A percentile compares a stretch with the other conserved stretches of the same genome.
Evolutionary conservation across 1,284 basidiomycete genomes (phyloP).

Genomic region (Microbotryum lychnidis-dioicae): DNA sequence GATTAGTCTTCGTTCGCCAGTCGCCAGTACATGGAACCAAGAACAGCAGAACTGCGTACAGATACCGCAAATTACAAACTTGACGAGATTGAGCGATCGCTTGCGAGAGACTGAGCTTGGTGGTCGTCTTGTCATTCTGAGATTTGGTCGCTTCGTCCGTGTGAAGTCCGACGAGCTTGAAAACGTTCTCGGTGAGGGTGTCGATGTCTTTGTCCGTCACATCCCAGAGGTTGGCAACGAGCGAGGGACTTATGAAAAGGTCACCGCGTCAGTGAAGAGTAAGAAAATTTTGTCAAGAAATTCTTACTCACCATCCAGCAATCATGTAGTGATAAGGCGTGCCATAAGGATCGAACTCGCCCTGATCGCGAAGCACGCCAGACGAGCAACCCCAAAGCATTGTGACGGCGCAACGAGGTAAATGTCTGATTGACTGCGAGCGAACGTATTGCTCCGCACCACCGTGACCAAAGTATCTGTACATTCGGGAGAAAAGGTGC

Average conservation of each 20-base stretch:
- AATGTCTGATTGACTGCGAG: constrained; percentile 69
- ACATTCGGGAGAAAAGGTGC: constrained; percentile 8
- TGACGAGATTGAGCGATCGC: constrained; percentile 73
- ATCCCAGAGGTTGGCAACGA: constrained; percentile 95
- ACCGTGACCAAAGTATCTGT: constrained; percentile 91
- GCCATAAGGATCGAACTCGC: constrained; percentile 83
- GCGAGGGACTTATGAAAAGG: constrained; percentile 58
- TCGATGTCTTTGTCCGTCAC: constrained; percentile 97
- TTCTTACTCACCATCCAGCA: constrained; percentile 72
- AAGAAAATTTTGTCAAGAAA: not conserved
- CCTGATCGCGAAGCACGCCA: constrained; percentile 75
- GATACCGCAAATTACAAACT: constrained; percentile 77
- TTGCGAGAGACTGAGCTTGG: constrained; percentile 47
- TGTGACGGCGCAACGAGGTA: constrained; percentile 75
- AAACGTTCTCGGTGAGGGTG: constrained; percentile 75
- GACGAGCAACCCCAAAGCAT: constrained; percentile 99
- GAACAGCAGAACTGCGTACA: constrained; percentile 38
- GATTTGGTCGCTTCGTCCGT: constrained; percentile 8
- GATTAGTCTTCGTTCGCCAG: no score
- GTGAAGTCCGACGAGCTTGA: constrained; percentile 61
- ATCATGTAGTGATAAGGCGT: constrained; percentile 91
- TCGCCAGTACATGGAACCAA: no score
- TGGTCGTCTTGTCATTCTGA: not conserved
- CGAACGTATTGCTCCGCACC: constrained; percentile 91
- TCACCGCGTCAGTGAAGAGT: not conserved